Base-by-base conservation (phyloP, 768 basidiomycete genomes). In the Collybia sordida region DNA sequence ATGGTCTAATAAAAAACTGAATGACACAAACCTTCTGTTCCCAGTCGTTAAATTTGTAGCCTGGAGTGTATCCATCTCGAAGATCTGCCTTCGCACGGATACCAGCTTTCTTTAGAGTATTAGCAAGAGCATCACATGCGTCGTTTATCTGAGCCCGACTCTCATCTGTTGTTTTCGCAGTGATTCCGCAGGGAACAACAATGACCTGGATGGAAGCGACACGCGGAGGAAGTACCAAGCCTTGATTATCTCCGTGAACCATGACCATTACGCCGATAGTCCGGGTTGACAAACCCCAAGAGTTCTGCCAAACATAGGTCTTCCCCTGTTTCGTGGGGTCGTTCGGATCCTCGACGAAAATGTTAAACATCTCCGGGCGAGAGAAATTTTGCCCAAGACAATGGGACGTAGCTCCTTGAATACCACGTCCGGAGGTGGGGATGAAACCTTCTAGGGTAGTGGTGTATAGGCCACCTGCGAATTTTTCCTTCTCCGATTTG, bases 21-120 rank as follows among this genome's bases (percentile, higher is more conserved):
- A 35, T 19, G 45, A 43, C 37, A 52, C 70, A 41, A 53, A 90
- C 93, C 83, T 96, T 92, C 71, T 98, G 88, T 74, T 99, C 97
- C 94, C 96, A 98, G 62, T 98, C 93, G 65, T 98, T 97, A 77
- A 97, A 99, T 73, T 99, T 99, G 75, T 88, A 98, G 24, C 97
- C 97, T 7, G 97, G 97, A 24, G 96, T 98, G 69, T 98, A 97
- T 6, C 90, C 93, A 3, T 98, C 97, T 51, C 96, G 75, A 54
- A 94, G 73, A 73, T 99, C 97, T 1, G 92, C 92, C 68, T 87
- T 92, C 27, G 91, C 90, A 54, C 90, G 78, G 55, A 98, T 68
- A 40, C 83, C 93, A 6, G 76, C 77, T 59, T 83, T 83, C 67
- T 83, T 80, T 54, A 99, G 72, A 19, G 72, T 79, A 64, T 78